Base-by-base conservation (phyloP, 768 basidiomycete species). In the Mycena filopes region DNA sequence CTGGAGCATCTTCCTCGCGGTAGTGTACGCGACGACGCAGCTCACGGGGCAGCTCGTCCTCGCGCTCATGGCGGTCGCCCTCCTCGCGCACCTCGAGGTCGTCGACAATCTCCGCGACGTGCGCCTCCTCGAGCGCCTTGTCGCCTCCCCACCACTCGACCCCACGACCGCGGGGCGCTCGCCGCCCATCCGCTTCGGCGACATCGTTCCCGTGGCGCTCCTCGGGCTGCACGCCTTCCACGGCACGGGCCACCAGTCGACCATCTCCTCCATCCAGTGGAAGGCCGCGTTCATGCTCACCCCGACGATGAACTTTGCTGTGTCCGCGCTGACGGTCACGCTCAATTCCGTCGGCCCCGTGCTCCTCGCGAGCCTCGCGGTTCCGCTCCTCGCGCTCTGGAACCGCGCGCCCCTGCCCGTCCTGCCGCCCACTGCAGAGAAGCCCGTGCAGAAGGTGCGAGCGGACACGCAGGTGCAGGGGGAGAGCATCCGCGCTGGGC, bases 241-340 rank as follows among this genome's bases (percentile, higher is more conserved):
- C 74, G 82, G 87, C 0, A 98, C 96, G 0, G 97, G 98, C 2
- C 98, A 99, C 72, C 96, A 99, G 77, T 85, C 95, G 1, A 90
- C 90, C 4, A 83, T 99, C 41, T 86, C 94, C 1, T 92, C 94
- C 3, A 86, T 99, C 45, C 97, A 99, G 70, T 99, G 97, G 98
- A 98, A 98, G 76, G 79, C 91, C 1, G 96, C 93, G 9, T 99
- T 99, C 77, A 75, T 98, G 29, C 83, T 99, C 59, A 86, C 88
- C 2, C 80, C 86, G 4, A 87, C 83, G 0, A 80, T 95, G 46
- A 81, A 78, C 13, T 95, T 94, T 74, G 89, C 92, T 0, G 86
- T 88, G 70, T 89, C 96, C 0, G 89, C 89, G 0, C 47, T 92
- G 2, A 89, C 94, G 26, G 90, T 95, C 7, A 75, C 86, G 3